These are phyloP conservation scores for Withania somnifera DNA, from an alignment of 305 asterid genomes.

Conservation along the genomic window DNA sequence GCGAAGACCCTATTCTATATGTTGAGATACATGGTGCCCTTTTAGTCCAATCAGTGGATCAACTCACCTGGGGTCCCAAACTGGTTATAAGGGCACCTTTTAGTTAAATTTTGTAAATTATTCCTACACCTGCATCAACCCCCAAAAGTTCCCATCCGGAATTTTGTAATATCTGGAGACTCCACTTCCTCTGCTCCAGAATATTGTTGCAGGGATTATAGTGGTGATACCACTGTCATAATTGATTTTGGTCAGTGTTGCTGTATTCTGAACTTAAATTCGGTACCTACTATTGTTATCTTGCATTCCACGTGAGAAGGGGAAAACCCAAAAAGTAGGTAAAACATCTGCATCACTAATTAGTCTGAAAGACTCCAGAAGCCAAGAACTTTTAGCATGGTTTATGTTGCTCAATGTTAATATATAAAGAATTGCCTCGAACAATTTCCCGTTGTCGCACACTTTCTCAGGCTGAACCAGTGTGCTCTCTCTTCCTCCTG, in stretches of 20 bases:
- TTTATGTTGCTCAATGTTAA: too few species aligned
- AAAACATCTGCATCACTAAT: not conserved
- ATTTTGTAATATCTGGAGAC: not conserved
- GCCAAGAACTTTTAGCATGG: too few species aligned
- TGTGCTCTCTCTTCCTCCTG: too few species aligned
- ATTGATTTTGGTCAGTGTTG: not conserved
- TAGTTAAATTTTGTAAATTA: not conserved
- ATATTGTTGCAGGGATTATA: not conserved
- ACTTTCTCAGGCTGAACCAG: too few species aligned
- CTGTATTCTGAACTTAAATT: not conserved
- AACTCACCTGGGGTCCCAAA: not conserved
- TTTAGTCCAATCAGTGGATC: not conserved
- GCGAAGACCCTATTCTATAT: not conserved
- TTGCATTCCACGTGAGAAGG: not conserved
- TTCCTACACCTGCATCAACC: not conserved
- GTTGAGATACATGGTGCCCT: not conserved
- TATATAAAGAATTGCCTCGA: too few species aligned
- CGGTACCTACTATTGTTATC: not conserved
- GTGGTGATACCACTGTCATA: not conserved
- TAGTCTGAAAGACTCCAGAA: too few species aligned
- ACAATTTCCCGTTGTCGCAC: too few species aligned
- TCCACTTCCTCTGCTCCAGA: not conserved
- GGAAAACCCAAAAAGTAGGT: not conserved
- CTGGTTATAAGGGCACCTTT: not conserved
- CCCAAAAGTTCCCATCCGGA: not conserved